Conservation (phyloP, 345 rosid species). For the Heritiera fomes region DNA sequence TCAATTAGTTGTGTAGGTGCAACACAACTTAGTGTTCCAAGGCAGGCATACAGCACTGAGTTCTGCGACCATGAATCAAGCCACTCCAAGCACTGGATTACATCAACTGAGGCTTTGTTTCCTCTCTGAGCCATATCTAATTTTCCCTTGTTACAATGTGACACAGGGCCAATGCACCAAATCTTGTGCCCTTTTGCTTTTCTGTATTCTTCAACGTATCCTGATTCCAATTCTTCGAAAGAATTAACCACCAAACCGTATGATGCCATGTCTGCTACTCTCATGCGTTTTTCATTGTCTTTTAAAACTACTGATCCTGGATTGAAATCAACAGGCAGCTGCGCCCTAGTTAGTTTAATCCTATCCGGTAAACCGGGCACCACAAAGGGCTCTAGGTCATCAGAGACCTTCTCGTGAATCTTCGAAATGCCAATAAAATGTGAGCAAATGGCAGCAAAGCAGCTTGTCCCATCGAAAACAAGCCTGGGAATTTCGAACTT, state of each 20-base stretch:
- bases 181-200: slow-evolving; percentile 23
- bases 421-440: slow-evolving; percentile 24
- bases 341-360: slow-evolving; percentile 30
- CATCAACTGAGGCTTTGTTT: slow-evolving; percentile 26
- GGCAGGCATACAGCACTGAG: neutral
- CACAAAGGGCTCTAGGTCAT: slow-evolving; percentile 25
- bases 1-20: neutral
- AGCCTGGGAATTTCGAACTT: slow-evolving; percentile 33
- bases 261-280: slow-evolving; percentile 30
- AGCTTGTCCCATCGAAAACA: slow-evolving; percentile 36
- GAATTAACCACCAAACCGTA: slow-evolving; percentile 39
- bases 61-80: neutral
- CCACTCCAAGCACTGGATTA: neutral
- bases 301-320: slow-evolving; percentile 1
- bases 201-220: slow-evolving; percentile 19
- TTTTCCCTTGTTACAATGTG: slow-evolving; percentile 23
- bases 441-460: slow-evolving; percentile 28
- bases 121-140: slow-evolving; percentile 34
- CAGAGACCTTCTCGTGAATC: slow-evolving; percentile 21
- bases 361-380: slow-evolving; percentile 37
- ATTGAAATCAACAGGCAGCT: slow-evolving; percentile 26
- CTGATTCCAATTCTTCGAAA: slow-evolving; percentile 32
- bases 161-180: slow-evolving; percentile 48
- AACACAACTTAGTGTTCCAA: slow-evolving; percentile 9
- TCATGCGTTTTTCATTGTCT: neutral